Evolutionary conservation across 176 grass and related monocot species (phyloP).

Genomic region (Eragrostis nindensis): DNA sequence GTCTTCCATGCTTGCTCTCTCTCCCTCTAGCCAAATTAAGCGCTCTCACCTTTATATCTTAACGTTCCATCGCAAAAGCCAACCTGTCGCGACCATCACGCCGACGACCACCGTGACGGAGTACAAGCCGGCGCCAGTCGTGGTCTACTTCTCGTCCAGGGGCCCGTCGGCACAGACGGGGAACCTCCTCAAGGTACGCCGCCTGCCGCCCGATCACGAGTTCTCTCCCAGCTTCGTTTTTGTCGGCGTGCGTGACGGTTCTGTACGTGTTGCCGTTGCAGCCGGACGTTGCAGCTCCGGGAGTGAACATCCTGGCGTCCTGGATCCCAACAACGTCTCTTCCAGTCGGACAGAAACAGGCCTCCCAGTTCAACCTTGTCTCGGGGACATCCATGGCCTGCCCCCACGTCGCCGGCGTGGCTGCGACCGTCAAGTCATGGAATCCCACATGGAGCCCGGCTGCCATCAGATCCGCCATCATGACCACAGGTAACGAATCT

Average conservation of each 20-base stretch:
- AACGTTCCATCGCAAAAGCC: constrained; percentile 21
- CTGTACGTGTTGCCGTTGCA: background rate
- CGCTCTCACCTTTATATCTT: background rate
- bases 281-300: constrained; percentile 84
- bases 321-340: constrained; percentile 68
- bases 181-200: constrained; percentile 67
- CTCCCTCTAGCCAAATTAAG: background rate
- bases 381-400: constrained; percentile 96
- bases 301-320: constrained; percentile 86
- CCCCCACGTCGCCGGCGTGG: constrained; percentile 72
- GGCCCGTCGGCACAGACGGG: constrained; percentile 58
- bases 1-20: background rate
- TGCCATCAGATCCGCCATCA: constrained; percentile 81
- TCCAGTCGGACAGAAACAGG: constrained; percentile 63
- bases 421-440: constrained; percentile 73
- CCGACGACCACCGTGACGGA: constrained; percentile 66
- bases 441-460: constrained; percentile 87
- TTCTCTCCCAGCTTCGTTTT: too few relatives aligned
- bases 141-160: constrained; percentile 89
- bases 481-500: constrained; percentile 61
- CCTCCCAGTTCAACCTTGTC: constrained; percentile 76
- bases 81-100: constrained; percentile 73
- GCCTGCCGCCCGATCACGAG: too few relatives aligned
- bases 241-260: background rate
- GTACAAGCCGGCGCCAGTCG: constrained; percentile 72